Evolutionary conservation across 345 rosid species (phyloP), one percentile per base, ranked within the genome.

Genomic region (Microthlaspi erraticum): DNA sequence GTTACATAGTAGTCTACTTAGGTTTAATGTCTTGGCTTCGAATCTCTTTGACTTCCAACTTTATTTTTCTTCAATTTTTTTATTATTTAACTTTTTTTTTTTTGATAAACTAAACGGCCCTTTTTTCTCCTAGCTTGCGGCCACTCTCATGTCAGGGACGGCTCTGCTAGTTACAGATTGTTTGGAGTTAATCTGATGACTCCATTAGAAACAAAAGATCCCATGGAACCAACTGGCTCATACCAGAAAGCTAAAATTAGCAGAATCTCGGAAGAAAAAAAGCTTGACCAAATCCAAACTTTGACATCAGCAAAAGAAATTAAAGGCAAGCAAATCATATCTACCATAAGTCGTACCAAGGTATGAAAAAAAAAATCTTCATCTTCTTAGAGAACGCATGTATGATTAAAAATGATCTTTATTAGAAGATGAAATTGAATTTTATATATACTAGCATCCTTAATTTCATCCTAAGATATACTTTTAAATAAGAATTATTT

Each of bases 291-390:
- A 68, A 60, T 13, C 50, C 41, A 18, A 11, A 7, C 17, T 2
- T 71, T 70, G 31, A 42, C 36, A 16, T 57, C 68, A 10, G 34
- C 39, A 13, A 80, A 73, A 74, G 82, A 80, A 70, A 43, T 48
- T 11, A 83, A 52, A 60, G 67, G 55, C 63, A 80, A 80, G 64
- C 79, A 60, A 17, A 36, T 64, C 31, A 49, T 43, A 48, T 83
- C 82, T 13, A 76, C 72, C 9, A 75, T 86, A 76, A 88, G 84
- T 58, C 80, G 84, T 71, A 83, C 83, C 0, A 86, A 83, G 89
- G 91, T 88, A 44, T 19, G 10, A 23, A 29, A 11, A n/a, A 29
- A 66, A 2, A 2, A 5, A 23, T 44, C 12, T 33, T 20, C 7
- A 17, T 44, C 1, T 9, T 32, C 9, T 9, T 16, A 18, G 26